These are phyloP conservation scores for Neonectria sp. DNA, from an alignment of 2,329 filamentous ascomycete genomes.

Conservation along the genomic window DNA sequence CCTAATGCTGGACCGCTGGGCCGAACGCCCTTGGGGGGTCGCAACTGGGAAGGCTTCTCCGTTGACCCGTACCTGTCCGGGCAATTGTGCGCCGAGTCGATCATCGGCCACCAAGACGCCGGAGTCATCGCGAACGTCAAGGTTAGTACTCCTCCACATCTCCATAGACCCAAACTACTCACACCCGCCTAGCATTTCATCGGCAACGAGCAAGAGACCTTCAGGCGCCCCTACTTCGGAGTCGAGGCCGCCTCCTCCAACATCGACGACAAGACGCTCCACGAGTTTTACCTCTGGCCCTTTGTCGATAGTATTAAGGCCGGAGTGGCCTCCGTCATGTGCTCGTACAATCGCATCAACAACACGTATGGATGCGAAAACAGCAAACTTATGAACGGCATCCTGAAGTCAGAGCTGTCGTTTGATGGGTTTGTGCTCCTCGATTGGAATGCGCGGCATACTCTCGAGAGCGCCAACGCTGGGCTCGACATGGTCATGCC, in stretches of 20 bases:
- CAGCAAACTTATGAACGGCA: constrained; percentile 76
- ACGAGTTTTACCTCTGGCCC: constrained; percentile 77
- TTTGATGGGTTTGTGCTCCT: constrained; percentile 80
- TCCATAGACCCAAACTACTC: neutral
- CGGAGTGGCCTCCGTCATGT: constrained; percentile 74
- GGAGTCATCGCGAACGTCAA: constrained; percentile 86
- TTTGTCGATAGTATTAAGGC: constrained; percentile 74
- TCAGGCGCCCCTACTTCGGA: constrained; percentile 57
- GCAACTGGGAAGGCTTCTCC: constrained; percentile 84
- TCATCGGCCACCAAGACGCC: constrained; percentile 82
- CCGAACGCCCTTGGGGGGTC: constrained; percentile 77
- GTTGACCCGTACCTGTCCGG: constrained; percentile 81
- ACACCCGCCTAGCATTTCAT: constrained; percentile 66
- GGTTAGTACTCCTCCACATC: accelerated
- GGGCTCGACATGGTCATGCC: constrained; percentile 82
- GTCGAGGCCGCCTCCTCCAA: constrained; percentile 72
- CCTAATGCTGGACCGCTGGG: constrained; percentile 81
- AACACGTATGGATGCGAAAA: constrained; percentile 83
- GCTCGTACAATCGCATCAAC: constrained; percentile 80
- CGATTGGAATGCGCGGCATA: constrained; percentile 79
- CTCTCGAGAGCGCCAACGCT: constrained; percentile 67
- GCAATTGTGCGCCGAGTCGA: constrained; percentile 77
- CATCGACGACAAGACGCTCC: constrained; percentile 75
- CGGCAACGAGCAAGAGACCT: constrained; percentile 72
- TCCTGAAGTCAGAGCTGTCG: constrained; percentile 74